Evolutionary conservation across 116 monocot species (phyloP).

Genomic region (Dioscorea cayenensis): DNA sequence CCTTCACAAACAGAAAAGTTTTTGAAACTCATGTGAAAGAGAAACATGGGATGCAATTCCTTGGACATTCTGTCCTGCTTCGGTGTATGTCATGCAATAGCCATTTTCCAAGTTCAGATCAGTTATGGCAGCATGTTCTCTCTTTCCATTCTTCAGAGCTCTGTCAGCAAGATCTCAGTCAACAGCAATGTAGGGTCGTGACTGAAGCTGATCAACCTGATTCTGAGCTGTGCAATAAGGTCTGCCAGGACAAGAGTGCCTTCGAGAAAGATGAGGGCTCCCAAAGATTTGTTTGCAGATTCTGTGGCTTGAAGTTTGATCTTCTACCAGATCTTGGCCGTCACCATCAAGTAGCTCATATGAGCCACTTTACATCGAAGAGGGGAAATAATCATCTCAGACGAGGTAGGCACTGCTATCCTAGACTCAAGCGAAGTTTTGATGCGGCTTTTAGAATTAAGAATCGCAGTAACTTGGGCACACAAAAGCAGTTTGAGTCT

Average conservation of each 20-base stretch:
- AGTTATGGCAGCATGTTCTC: slow-evolving; percentile 84
- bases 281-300: slow-evolving; percentile 48
- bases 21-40: slow-evolving; percentile 72
- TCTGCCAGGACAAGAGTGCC: slow-evolving; percentile 9
- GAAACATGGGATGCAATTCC: slow-evolving; percentile 67
- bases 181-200: not conserved
- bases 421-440: slow-evolving; percentile 47
- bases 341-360: slow-evolving; percentile 86
- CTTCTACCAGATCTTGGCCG: slow-evolving; percentile 81
- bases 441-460: slow-evolving; percentile 41
- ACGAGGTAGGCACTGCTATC: slow-evolving; percentile 29
- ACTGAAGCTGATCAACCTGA: slow-evolving; percentile 15
- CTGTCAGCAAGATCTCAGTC: slow-evolving; percentile 23
- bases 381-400: slow-evolving; percentile 49
- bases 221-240: slow-evolving; percentile 9
- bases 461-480: slow-evolving; percentile 26
- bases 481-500: slow-evolving; percentile 46
- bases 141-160: slow-evolving; percentile 59
- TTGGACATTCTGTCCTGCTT: slow-evolving; percentile 63
- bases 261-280: slow-evolving; percentile 23
- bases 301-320: slow-evolving; percentile 82
- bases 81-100: slow-evolving; percentile 75
- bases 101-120: slow-evolving; percentile 54
- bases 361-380: slow-evolving; percentile 26
- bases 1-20: slow-evolving; percentile 82